phyloP scores from a whole-genome alignment of 129 eudicot species.

The Arctium lappa region DNA sequence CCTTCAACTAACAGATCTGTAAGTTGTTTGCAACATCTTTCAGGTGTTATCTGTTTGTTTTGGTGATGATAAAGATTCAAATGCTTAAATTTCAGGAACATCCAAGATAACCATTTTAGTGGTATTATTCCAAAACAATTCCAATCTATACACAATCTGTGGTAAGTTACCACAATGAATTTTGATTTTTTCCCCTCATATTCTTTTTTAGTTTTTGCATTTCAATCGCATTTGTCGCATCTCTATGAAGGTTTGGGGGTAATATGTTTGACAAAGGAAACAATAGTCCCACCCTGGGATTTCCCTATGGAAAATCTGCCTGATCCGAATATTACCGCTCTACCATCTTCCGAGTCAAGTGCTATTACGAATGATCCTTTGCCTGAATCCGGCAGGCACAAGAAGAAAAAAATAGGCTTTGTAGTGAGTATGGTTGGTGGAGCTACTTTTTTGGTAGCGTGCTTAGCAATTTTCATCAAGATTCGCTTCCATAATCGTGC shows the following conservation, averaged over 20 bases:
- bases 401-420: slow-evolving; percentile 40
- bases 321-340: slow-evolving; percentile 47
- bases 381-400: slow-evolving; percentile 21
- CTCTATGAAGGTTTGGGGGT: slow-evolving; percentile 63
- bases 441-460: slow-evolving; percentile 38
- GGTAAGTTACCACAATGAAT: slow-evolving; percentile 39
- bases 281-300: slow-evolving; percentile 70
- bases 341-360: slow-evolving; percentile 70
- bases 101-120: slow-evolving; percentile 90
- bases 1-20: slow-evolving; percentile 80
- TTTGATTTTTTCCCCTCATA: neutral
- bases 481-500: slow-evolving; percentile 26
- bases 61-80: slow-evolving; percentile 6
- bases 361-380: slow-evolving; percentile 60
- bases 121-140: slow-evolving; percentile 86
- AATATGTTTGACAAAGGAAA: slow-evolving; percentile 54
- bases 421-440: slow-evolving; percentile 42
- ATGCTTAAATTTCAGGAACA: slow-evolving; percentile 56
- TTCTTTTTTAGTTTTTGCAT: neutral
- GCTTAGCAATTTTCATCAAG: slow-evolving; percentile 42
- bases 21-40: slow-evolving; percentile 25
- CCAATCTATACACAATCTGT: slow-evolving; percentile 60
- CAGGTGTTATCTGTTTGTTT: neutral
- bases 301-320: slow-evolving; percentile 54
- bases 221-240: neutral